A percentile compares a stretch with the other conserved stretches of the same genome.
phyloP scores from a whole-genome alignment of 805 yeast genomes.

The Candida odintsovae region DNA sequence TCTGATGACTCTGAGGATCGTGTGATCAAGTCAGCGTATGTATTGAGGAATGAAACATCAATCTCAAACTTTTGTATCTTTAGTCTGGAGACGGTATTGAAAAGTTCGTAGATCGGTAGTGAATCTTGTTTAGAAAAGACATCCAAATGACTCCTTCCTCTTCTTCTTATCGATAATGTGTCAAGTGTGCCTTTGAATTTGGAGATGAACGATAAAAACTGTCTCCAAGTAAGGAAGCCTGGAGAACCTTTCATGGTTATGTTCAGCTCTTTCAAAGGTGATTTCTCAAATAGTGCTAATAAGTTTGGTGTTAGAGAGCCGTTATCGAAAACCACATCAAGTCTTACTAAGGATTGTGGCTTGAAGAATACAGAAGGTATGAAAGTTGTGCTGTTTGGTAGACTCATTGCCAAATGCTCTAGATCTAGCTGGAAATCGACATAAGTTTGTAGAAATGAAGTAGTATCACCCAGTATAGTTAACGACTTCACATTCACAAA shows the following conservation, averaged over 20 bases:
- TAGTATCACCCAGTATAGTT: conserved; percentile 11
- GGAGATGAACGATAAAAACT: neutral
- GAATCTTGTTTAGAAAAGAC: neutral
- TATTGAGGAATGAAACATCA: neutral
- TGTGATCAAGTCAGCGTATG: neutral
- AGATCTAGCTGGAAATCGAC: neutral
- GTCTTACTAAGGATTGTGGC: neutral
- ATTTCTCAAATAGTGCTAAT: neutral
- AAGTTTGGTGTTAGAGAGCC: neutral
- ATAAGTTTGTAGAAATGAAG: neutral
- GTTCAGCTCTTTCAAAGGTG: conserved; percentile 9
- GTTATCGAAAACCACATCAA: conserved; percentile 2
- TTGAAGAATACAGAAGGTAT: neutral
- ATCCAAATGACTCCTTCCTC: neutral
- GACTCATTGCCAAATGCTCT: conserved; percentile 9
- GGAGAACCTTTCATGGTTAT: conserved; percentile 3
- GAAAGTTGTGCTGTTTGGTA: neutral
- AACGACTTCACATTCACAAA: conserved; percentile 10
- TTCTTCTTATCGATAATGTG: neutral
- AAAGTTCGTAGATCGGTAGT: neutral
- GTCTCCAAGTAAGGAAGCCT: neutral
- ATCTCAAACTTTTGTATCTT: neutral
- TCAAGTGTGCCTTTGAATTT: neutral
- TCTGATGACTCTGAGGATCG: neutral
- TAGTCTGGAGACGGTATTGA: neutral